Percentiles rank a stretch among this genome's conserved stretches.
These are phyloP conservation scores for Melanogaster broomeanus DNA, from an alignment of 768 basidiomycete species.

Conservation along the genomic window DNA sequence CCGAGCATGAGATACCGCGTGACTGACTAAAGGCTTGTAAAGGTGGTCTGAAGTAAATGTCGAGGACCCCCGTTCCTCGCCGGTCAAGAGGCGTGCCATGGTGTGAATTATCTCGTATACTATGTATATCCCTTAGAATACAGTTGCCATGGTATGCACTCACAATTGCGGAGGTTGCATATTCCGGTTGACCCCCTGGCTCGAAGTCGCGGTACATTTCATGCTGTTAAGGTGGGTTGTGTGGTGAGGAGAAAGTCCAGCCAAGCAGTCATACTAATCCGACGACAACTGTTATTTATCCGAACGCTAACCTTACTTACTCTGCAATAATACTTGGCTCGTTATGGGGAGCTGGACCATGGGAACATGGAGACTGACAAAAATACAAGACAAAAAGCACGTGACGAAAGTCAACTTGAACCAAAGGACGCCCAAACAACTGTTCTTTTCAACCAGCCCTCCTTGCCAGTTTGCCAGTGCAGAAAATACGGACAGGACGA, in stretches of 20 bases:
- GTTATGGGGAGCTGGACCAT: no score
- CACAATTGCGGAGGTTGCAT: background rate
- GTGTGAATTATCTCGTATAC: slow-evolving; percentile 1
- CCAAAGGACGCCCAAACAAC: slow-evolving; percentile 48
- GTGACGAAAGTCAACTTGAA: slow-evolving; percentile 51
- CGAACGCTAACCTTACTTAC: no score
- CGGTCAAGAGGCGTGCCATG: slow-evolving; percentile 19
- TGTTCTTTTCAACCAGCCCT: slow-evolving; percentile 10
- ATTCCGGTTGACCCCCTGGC: background rate
- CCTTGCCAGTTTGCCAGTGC: slow-evolving; percentile 26
- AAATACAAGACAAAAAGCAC: slow-evolving; percentile 19
- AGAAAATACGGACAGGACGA: slow-evolving; percentile 21
- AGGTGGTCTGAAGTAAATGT: slow-evolving; percentile 28
- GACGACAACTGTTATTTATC: slow-evolving; percentile 16
- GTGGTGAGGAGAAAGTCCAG: no score
- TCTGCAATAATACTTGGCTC: no score
- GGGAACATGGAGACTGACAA: background rate
- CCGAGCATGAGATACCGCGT: background rate
- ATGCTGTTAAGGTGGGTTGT: no score
- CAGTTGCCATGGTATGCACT: background rate
- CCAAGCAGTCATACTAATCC: slow-evolving; percentile 8
- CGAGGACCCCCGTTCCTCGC: slow-evolving; percentile 20
- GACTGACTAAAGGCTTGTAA: slow-evolving; percentile 3
- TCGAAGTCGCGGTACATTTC: no score
- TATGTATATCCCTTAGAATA: background rate